Base-by-base conservation (phyloP, 805 yeast genomes). In the Ogataea trehalophila region DNA sequence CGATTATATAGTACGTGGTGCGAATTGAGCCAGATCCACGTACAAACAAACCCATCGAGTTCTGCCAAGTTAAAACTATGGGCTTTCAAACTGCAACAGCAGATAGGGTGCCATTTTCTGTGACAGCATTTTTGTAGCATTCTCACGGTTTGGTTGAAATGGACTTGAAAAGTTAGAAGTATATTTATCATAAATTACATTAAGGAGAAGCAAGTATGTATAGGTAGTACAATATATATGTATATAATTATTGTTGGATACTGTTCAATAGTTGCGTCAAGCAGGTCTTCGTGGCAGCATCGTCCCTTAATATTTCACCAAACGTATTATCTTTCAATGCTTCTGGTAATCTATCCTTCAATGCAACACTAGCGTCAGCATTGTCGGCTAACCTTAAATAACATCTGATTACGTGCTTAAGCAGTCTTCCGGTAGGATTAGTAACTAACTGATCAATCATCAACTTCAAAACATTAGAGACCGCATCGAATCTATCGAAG, bases 351-450 rank as follows among this genome's bases (percentile, higher is more conserved):
- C 87, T 83, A 49, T 81, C 85, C 41, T 87, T 83, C 55, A 92
- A 73, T 0, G 96, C 90, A 53, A 86, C 86, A 55, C 97, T 76
- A 2, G 98, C 97, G 53, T 95, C 95, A 34, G 81, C 73, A 59
- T 92, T 91, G 63, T 92, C 99, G 40, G 94, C 81, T 42, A 92
- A 74, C 54, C 99, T 78, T 69, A 92, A 73, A 62, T 92, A 92
- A 65, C 99, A 92, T 63, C 97, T 79, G 29, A 92, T 94, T 33
- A 92, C 96, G 62, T 94, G 98, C 63, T 92, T 91, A 51, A 92
- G 73, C 43, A 92, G 72, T 57, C 98, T 77, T 0, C 92, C 90
- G 0, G 96, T 85, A 48, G 85, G 88, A 54, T 80, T 76, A 42
- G 78, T 77, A 2, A 83, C 80, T 50, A 92, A 71, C 67, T 92